Evolutionary conservation across 2,329 filamentous ascomycete genomes (phyloP).

Genomic region (Trichoderma endophyticum): DNA sequence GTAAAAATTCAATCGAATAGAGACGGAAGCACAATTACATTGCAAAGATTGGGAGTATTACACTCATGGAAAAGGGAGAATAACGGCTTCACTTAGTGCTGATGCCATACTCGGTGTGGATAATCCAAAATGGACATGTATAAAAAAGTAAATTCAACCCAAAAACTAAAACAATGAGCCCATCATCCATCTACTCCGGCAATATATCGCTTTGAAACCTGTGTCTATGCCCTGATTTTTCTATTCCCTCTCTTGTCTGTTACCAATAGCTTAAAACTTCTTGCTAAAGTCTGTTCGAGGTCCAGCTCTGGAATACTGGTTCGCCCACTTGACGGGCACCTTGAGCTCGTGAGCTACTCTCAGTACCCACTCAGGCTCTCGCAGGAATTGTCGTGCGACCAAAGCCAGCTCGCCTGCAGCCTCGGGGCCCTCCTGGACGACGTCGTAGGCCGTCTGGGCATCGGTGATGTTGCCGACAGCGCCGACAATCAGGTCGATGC

Average conservation of each 20-base stretch:
- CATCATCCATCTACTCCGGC: background rate
- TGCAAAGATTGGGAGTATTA: background rate
- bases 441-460: slow-evolving; percentile 62
- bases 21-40: background rate
- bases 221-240: background rate
- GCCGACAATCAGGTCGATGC: slow-evolving; percentile 59
- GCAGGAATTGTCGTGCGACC: slow-evolving; percentile 72
- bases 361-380: slow-evolving; percentile 77
- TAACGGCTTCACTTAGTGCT: background rate
- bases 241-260: background rate
- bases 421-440: slow-evolving; percentile 46
- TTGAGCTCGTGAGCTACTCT: slow-evolving; percentile 69
- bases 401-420: slow-evolving; percentile 64
- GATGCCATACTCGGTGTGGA: background rate
- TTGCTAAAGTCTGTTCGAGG: slow-evolving; percentile 17
- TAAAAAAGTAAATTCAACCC: background rate
- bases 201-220: background rate
- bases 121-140: background rate
- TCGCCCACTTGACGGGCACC: slow-evolving; percentile 67
- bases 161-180: background rate
- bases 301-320: slow-evolving; percentile 54
- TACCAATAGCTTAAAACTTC: background rate
- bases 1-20: background rate
- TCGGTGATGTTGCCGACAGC: slow-evolving; percentile 72
- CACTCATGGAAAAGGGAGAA: too few species aligned